Evolutionary conservation across 2,329 filamentous ascomycete species (phyloP), one percentile per base, ranked within the genome.

Genomic region (Daldinia sp.): DNA sequence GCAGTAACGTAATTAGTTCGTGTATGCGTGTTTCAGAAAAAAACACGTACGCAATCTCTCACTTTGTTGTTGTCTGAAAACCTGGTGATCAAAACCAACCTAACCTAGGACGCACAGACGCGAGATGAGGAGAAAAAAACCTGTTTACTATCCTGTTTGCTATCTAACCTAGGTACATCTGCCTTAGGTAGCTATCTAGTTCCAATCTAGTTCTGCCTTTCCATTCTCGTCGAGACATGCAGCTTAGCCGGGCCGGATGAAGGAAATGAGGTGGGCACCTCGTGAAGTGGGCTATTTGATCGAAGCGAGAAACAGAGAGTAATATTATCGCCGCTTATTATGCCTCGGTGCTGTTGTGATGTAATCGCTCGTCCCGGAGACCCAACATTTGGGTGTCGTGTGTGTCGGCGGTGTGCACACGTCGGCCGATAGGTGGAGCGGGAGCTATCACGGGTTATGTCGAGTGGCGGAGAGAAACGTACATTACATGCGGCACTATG

Each of bases 241-340:
- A 68, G 65, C 37, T 65, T 59, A 66, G 65, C 62, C 55, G 39
- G 43, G n/a, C n/a, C n/a, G n/a, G n/a, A n/a, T n/a, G n/a, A n/a
- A 52, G 47, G 37, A 15, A 19, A 25, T 53, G 55, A 45, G 43
- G 61, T 67, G 29, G 55, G 49, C n/a, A 63, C 56, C 15, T 62
- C 13, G 35, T 30, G 19, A 39, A 50, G 53, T 19, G 45, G 45
- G 53, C 57, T 48, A 68, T 64, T 63, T 63, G 65, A n/a, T 58
- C 32, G 47, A 53, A 61, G 21, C 23, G 19, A 25, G 50, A 68
- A 63, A 66, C 65, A 68, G n/a, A n/a, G n/a, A n/a, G 32, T 49
- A 62, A 55, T 64, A 58, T 56, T 49, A 60, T 57, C 37, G 23
- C 19, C 30, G 55, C 35, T 50, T 45, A 29, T 48, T 39, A 49